Conservation (phyloP, 371 early-diverging fungal genomes). For the Mortierella sp. region DNA sequence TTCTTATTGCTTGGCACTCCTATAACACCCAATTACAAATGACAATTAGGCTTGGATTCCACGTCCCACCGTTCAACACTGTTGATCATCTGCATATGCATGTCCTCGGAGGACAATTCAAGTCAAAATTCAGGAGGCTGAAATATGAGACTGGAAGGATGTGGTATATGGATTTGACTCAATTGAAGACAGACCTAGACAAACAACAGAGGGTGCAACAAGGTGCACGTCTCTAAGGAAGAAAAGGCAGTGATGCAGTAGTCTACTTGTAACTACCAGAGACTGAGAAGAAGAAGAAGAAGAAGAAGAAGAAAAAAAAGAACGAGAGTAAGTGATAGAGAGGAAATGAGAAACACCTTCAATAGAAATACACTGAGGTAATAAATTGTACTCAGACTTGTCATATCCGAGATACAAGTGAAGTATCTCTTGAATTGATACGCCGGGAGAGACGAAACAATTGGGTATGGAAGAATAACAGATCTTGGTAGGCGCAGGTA, state of each 20-base stretch:
- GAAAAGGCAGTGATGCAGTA: neutral
- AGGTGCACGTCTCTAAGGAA: slow-evolving; percentile 37
- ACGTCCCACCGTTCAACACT: slow-evolving; percentile 70
- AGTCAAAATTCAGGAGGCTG: slow-evolving; percentile 40
- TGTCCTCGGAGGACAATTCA: slow-evolving; percentile 61
- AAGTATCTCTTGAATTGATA: too few relatives aligned
- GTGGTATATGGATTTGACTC: slow-evolving; percentile 46
- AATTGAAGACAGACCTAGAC: slow-evolving; percentile 30
- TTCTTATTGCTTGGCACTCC: too few relatives aligned
- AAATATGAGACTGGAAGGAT: slow-evolving; percentile 46
- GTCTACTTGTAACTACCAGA: neutral
- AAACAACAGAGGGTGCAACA: slow-evolving; percentile 22
- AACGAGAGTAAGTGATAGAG: neutral
- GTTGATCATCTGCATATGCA: slow-evolving; percentile 70
- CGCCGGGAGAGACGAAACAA: too few relatives aligned
- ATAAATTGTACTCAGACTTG: too few relatives aligned
- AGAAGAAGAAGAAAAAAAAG: too few relatives aligned
- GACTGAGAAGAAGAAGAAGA: too few relatives aligned
- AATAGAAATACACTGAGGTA: too few relatives aligned
- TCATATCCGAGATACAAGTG: too few relatives aligned
- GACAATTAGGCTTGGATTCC: slow-evolving; percentile 63
- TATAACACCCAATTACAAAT: too few relatives aligned
- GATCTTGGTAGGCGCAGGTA: too few relatives aligned
- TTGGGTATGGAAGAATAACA: too few relatives aligned
- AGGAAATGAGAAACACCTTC: too few relatives aligned